Conservation (phyloP, 169 alveolate genomes). For the Babesia bovis region DNA sequence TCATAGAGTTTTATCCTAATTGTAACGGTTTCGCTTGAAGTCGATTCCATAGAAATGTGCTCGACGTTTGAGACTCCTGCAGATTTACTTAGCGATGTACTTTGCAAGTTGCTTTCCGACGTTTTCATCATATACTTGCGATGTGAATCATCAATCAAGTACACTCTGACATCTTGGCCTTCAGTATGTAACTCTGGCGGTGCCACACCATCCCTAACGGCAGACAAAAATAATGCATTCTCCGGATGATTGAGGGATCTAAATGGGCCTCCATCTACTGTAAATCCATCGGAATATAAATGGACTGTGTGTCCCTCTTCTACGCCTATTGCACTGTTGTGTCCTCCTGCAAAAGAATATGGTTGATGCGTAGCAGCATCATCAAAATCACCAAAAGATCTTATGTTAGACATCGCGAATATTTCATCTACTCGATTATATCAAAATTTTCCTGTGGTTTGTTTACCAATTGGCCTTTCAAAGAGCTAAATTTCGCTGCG, state of each 20-base stretch:
- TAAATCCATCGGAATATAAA: slow-evolving; percentile 89
- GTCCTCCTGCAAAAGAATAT: slow-evolving; percentile 63
- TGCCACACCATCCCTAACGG: slow-evolving; percentile 88
- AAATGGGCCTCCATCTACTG: slow-evolving; percentile 89
- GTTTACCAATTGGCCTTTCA: slow-evolving; percentile 2
- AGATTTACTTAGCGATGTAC: neutral
- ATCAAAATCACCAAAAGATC: slow-evolving; percentile 45
- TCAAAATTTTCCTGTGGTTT: slow-evolving; percentile 3
- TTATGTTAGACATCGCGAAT: slow-evolving; percentile 52
- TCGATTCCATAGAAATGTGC: neutral
- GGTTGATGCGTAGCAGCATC: slow-evolving; percentile 2
- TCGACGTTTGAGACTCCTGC: neutral
- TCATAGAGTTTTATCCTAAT: slow-evolving; percentile 14
- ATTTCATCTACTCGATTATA: neutral
- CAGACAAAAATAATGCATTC: slow-evolving; percentile 86
- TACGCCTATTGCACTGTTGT: slow-evolving; percentile 59
- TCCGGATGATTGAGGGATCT: slow-evolving; percentile 85
- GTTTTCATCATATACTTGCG: neutral
- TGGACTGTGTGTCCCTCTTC: slow-evolving; percentile 70
- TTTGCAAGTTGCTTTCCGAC: neutral
- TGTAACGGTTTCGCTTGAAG: slow-evolving; percentile 9
- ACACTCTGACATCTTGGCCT: slow-evolving; percentile 48
- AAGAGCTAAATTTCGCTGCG: slow-evolving; percentile 19
- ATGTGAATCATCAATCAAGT: slow-evolving; percentile 42
- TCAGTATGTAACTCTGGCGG: slow-evolving; percentile 87